phyloP scores from a whole-genome alignment of 257 asterid species.

The Capsicum baccatum region DNA sequence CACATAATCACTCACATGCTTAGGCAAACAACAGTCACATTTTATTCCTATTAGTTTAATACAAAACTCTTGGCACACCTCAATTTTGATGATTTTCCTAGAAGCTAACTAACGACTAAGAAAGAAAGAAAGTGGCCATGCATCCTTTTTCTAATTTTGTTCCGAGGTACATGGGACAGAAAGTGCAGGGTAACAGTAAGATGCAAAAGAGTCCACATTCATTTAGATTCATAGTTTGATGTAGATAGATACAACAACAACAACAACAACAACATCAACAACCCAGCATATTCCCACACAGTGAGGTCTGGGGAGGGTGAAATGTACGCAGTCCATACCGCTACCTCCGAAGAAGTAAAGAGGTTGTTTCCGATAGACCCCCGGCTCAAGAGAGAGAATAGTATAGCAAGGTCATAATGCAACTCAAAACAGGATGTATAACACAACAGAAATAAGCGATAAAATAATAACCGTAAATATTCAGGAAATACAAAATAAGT shows the following conservation, averaged over 20 bases:
- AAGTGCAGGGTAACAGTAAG: neutral
- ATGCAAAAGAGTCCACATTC: neutral
- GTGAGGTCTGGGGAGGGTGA: no score
- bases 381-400: no score
- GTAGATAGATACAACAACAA: neutral
- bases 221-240: slow-evolving; percentile 18
- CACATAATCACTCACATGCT: neutral
- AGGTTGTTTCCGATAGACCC: no score
- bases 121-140: neutral
- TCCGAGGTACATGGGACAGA: neutral
- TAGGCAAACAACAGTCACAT: neutral
- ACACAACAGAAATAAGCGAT: no score
- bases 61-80: neutral
- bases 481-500: no score
- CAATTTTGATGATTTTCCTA: neutral
- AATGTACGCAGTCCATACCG: no score
- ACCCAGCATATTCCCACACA: no score
- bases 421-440: no score
- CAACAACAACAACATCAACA: no score
- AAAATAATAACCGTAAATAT: no score
- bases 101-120: neutral
- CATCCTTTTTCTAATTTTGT: neutral
- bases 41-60: slow-evolving; percentile 4
- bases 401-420: no score
- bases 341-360: no score